phyloP scores from a whole-genome alignment of 139 green algal species.

The Picochlorum sp. region DNA sequence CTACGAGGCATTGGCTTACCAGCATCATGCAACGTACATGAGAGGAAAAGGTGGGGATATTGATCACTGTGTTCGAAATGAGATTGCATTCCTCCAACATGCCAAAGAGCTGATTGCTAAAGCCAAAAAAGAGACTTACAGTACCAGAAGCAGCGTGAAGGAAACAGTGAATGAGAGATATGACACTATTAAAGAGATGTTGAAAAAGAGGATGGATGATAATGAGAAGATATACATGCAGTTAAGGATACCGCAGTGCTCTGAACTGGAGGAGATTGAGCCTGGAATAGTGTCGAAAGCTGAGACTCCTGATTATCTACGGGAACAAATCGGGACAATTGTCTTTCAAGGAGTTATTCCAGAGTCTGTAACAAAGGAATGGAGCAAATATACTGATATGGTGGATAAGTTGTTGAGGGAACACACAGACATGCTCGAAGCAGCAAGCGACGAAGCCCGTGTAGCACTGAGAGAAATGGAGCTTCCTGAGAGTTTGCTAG shows the following conservation, averaged over 20 bases:
- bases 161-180: too few relatives aligned
- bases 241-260: constrained; percentile 18
- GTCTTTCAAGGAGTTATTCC: constrained; percentile 66
- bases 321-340: background rate
- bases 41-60: constrained; percentile 1
- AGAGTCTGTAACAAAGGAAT: constrained; percentile 57
- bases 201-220: too few relatives aligned
- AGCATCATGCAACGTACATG: constrained; percentile 32
- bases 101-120: constrained; percentile 17
- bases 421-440: constrained; percentile 46
- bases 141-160: too few relatives aligned
- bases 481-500: constrained; percentile 46
- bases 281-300: constrained; percentile 52
- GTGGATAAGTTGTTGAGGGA: constrained; percentile 66
- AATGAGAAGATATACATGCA: constrained; percentile 53
- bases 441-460: constrained; percentile 70
- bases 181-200: too few relatives aligned
- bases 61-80: constrained; percentile 13
- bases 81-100: constrained; percentile 34
- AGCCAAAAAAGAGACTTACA: constrained; percentile 38
- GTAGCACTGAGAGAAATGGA: constrained; percentile 54
- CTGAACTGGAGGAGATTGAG: constrained; percentile 40
- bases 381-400: constrained; percentile 77
- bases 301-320: constrained; percentile 4
- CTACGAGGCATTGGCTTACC: constrained; percentile 51